A percentile compares a stretch with the other conserved stretches of the same genome.
Conservation (phyloP, 2,329 filamentous ascomycete genomes). For the Didymosphaeria variabile region DNA sequence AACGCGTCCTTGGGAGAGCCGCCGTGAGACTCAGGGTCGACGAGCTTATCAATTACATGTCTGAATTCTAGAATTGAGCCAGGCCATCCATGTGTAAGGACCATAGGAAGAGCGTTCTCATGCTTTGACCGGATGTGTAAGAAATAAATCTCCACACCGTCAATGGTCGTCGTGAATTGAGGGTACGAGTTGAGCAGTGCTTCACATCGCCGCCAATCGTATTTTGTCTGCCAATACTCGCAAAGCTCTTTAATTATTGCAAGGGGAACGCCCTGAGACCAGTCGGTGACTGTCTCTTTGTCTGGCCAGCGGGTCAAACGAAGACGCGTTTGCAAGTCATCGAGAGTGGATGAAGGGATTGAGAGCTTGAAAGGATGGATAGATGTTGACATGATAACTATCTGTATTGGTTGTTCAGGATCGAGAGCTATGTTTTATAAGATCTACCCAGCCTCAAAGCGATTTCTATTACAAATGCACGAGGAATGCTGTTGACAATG, state of each 20-base stretch:
- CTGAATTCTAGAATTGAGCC: constrained; percentile 33
- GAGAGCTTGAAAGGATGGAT: constrained; percentile 26
- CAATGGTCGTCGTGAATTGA: constrained; percentile 64
- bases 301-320: constrained; percentile 29
- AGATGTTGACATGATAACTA: constrained; percentile 16
- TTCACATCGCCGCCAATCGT: constrained; percentile 69
- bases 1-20: constrained; percentile 54
- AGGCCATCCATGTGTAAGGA: constrained; percentile 72
- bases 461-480: not conserved
- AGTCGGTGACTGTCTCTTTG: constrained; percentile 35
- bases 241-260: constrained; percentile 65
- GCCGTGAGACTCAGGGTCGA: constrained; percentile 32
- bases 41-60: constrained; percentile 42
- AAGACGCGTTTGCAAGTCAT: constrained; percentile 31
- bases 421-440: not conserved
- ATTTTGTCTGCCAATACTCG: constrained; percentile 62
- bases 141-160: constrained; percentile 65
- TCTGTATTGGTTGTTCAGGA: constrained; percentile 12
- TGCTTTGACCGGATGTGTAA: constrained; percentile 69
- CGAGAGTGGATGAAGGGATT: constrained; percentile 26
- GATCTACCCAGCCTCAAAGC: not conserved
- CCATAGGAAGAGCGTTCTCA: constrained; percentile 66
- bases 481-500: not conserved
- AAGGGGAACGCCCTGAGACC: constrained; percentile 68
- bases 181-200: constrained; percentile 65